Base-by-base conservation (phyloP, 2,329 filamentous ascomycete species). In the Sphaceloma murrayae region DNA sequence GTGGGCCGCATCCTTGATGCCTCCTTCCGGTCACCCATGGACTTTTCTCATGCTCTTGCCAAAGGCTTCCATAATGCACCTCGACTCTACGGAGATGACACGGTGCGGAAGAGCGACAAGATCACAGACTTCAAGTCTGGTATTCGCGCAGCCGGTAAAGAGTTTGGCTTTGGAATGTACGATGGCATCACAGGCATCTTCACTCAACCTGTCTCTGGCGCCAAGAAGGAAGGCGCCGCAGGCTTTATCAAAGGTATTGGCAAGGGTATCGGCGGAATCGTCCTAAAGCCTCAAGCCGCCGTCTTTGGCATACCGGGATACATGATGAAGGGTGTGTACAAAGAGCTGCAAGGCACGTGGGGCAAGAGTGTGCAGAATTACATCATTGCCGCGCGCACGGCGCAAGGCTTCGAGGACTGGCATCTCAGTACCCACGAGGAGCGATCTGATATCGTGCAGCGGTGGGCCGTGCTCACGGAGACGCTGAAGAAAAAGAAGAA, bases 171-270 rank as follows among this genome's bases (percentile, higher is more conserved):
- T 17, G 45, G 34, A 18, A 32, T 46, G 18, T 42, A 77, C 55
- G 82, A 88, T 55, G 85, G 84, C 1, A 74, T 88, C 10, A 76
- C 83, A 2, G 85, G 84, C 0, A 65, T 91, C 1, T 72, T 86
- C 8, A 86, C 77, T 0, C 84, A 88, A 52, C 85, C 85, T 0
- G 58, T 80, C 3, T 70, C 70, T 46, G 84, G 77, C n/a, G 73
- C 73, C 2, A 70, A 70, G 52, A 75, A 80, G 50, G 74, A 77
- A 48, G 78, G 78, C 2, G 57, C 67, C 3, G 69, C 67, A 2
- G 85, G 85, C 1, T 68, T 88, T 5, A 56, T 87, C 9, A 89
- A 88, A 59, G 85, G 85, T 0, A 69, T 89, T 36, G 84, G 79
- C 1, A 88, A 85, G 58, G 85, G 84, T 0, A 74, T 89, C 31